Conservation (phyloP, 108 stramenopile species). For the Nitzschia sp. region DNA sequence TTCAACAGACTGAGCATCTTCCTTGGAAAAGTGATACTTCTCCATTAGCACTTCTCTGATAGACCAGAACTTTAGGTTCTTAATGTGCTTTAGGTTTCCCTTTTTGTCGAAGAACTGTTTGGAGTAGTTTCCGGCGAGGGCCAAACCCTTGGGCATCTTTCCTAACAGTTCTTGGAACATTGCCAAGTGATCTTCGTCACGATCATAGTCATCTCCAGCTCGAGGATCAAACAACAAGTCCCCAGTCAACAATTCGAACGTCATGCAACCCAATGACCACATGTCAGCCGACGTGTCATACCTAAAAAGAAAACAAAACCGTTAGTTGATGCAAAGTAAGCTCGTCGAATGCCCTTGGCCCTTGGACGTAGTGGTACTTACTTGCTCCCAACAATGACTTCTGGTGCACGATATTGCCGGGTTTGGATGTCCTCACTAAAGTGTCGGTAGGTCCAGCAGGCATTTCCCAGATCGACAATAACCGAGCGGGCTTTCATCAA, state of each 20-base stretch:
- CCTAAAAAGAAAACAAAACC: constrained; percentile 36
- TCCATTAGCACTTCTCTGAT: constrained; percentile 89
- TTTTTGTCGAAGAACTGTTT: constrained; percentile 95
- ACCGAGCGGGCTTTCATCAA: constrained; percentile 68
- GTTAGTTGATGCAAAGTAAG: too few relatives aligned
- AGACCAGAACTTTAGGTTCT: constrained; percentile 96
- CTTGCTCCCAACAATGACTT: constrained; percentile 88
- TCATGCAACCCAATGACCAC: constrained; percentile 97
- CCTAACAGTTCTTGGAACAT: constrained; percentile 98
- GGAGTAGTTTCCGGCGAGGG: constrained; percentile 84
- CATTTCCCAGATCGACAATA: constrained; percentile 97
- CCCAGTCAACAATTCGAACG: constrained; percentile 96
- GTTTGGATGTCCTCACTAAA: constrained; percentile 99
- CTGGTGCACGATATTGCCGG: constrained; percentile 95
- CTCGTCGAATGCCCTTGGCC: too few relatives aligned
- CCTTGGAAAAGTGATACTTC: constrained; percentile 84
- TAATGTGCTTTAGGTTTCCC: constrained; percentile 95
- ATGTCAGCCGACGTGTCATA: constrained; percentile 97
- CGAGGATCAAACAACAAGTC: constrained; percentile 97
- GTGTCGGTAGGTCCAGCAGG: constrained; percentile 97
- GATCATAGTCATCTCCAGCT: constrained; percentile 87
- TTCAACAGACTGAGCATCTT: constrained; percentile 81
- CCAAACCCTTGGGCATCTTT: constrained; percentile 91
- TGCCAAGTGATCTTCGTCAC: constrained; percentile 98
- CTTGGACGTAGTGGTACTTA: constrained; percentile 56